These are phyloP conservation scores for Ascoidea tarda DNA, from an alignment of 805 yeast species.

Conservation along the genomic window DNA sequence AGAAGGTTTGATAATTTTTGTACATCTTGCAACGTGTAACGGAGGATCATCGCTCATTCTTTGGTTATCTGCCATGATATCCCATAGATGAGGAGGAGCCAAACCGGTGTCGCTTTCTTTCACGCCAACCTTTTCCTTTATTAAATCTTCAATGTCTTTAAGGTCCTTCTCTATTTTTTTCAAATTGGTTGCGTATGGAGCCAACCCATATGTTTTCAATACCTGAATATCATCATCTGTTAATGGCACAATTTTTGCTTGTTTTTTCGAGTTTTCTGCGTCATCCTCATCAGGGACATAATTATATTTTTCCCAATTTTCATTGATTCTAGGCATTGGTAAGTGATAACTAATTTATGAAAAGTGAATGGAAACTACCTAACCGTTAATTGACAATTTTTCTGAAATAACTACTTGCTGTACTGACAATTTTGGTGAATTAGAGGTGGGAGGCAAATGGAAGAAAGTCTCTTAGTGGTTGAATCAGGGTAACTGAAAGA, in stretches of 20 bases:
- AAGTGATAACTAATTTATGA: background rate
- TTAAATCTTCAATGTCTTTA: conserved; percentile 68
- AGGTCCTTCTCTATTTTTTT: conserved; percentile 80
- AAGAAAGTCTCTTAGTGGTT: too few species aligned
- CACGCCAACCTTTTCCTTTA: conserved; percentile 88
- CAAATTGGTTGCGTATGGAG: conserved; percentile 78
- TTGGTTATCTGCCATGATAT: conserved; percentile 90
- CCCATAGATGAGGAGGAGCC: conserved; percentile 96
- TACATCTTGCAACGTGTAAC: conserved; percentile 95
- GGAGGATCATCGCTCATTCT: conserved; percentile 91
- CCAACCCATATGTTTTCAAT: conserved; percentile 92
- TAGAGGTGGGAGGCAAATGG: too few species aligned
- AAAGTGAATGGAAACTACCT: too few species aligned
- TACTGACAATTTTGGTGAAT: too few species aligned
- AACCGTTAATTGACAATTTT: too few species aligned
- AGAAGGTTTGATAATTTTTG: conserved; percentile 74
- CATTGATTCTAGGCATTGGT: conserved; percentile 78
- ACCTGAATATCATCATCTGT: conserved; percentile 97
- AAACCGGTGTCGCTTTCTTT: conserved; percentile 97
- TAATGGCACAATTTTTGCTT: conserved; percentile 71
- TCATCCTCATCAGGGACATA: conserved; percentile 49
- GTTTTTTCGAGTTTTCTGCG: conserved; percentile 31
- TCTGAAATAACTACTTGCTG: too few species aligned
- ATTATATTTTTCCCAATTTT: conserved; percentile 95
- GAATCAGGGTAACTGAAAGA: too few species aligned